Evolutionary conservation across 2,329 filamentous ascomycete genomes (phyloP), one percentile per base, ranked within the genome.

Genomic region (Cadophora luteo-olivacea): DNA sequence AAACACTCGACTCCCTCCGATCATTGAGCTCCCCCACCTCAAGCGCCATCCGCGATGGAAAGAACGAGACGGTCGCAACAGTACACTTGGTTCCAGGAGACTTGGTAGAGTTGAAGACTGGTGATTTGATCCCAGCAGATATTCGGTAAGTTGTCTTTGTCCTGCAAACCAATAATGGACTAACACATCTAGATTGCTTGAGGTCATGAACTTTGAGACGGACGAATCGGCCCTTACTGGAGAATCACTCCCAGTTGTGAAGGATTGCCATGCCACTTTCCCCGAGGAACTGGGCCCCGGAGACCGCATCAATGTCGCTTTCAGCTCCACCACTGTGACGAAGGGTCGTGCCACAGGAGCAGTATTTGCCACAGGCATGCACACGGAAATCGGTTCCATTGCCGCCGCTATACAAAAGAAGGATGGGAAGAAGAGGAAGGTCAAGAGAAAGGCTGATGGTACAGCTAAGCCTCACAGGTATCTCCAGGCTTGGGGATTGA

Each of bases 311-410:
- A 90, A 90, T 73, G 82, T 90, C 60, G 86, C 85, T 1, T 90
- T 85, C 77, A 87, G 86, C 73, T 88, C 86, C 32, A 87, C 86
- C 51, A 87, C 85, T 12, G 86, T 90, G 62, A 89, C 86, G 14
- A 86, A 88, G 70, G 88, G 88, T 61, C 85, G 88, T 65, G 88
- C 85, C 24, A 84, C 81, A 38, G 88, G 87, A 66, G 83, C 90
- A 65, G 86, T 89, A 14, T 85, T 87, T 72, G 85, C 85, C 22
- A 89, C 86, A 22, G 88, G 83, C 22, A 87, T 87, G 83, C 79
- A 82, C 71, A 90, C 87, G 33, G 87, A 89, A 76, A 87, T 91
- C 61, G 88, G 88, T 48, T 86, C 86, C 49, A 92, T 92, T 69
- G 89, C 89, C 1, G 82, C 82, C 68, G 81, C 87, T 45, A 85